Percentiles rank a stretch among this genome's conserved stretches.
Evolutionary conservation across 2,329 filamentous ascomycete species (phyloP).

Genomic region (Talaromyces rugulosus): DNA sequence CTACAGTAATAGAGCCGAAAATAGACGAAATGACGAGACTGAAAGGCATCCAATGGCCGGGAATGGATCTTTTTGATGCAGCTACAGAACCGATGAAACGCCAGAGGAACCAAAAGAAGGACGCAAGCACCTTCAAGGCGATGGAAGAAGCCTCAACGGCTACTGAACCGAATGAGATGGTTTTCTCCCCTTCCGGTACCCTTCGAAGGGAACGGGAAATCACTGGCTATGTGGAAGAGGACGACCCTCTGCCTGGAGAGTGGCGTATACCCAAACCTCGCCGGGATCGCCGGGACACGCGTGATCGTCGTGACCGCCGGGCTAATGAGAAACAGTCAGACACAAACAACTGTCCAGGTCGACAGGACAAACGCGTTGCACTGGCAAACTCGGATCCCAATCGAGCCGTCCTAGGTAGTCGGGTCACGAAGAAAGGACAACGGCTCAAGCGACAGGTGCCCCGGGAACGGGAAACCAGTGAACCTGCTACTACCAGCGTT

Average conservation of each 20-base stretch:
- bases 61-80: conserved; percentile 51
- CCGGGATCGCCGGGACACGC: conserved; percentile 4
- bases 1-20: conserved; percentile 22
- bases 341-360: not conserved
- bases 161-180: conserved; percentile 44
- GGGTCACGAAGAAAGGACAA: conserved; percentile 6
- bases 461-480: not conserved
- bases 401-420: conserved; percentile 6
- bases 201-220: conserved; percentile 43
- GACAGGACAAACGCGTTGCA: conserved; percentile 3
- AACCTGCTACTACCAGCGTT: not conserved
- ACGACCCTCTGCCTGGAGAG: conserved; percentile 44
- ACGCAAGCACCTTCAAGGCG: conserved; percentile 39
- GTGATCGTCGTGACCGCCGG: conserved; percentile 3
- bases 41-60: conserved; percentile 48
- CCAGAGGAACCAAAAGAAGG: conserved; percentile 50
- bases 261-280: conserved; percentile 38
- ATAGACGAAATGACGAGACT: conserved; percentile 38
- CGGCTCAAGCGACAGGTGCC: not conserved
- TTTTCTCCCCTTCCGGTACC: conserved; percentile 43
- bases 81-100: conserved; percentile 46
- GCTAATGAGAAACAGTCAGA: not conserved
- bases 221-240: conserved; percentile 43
- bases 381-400: conserved; percentile 8
- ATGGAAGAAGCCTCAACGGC: conserved; percentile 44